A percentile compares a stretch with the other conserved stretches of the same genome.
Conservation (phyloP, 2,329 filamentous ascomycete species). For the Trichoderma oligosporum region DNA sequence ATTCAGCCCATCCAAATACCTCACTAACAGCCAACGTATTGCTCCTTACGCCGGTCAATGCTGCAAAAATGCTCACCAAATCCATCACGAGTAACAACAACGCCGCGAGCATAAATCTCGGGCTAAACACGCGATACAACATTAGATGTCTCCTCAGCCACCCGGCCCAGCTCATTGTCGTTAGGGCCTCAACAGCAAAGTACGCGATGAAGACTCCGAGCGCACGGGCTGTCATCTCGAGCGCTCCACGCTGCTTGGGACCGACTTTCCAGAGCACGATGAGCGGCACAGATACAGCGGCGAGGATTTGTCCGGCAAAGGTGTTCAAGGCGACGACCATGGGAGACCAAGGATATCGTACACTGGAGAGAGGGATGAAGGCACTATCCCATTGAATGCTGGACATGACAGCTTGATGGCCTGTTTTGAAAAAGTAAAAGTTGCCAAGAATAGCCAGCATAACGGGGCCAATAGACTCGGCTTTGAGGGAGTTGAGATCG, state of each 20-base stretch:
- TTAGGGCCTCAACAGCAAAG: constrained; percentile 76
- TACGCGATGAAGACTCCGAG: constrained; percentile 74
- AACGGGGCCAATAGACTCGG: constrained; percentile 74
- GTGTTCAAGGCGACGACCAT: constrained; percentile 79
- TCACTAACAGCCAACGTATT: constrained; percentile 77
- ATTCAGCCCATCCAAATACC: constrained; percentile 77
- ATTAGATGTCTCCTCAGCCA: constrained; percentile 88
- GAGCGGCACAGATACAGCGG: constrained; percentile 73
- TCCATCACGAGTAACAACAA: constrained; percentile 72
- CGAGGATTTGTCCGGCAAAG: constrained; percentile 83
- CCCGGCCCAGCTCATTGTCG: constrained; percentile 87
- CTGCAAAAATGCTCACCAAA: constrained; percentile 64
- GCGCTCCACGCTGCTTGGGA: constrained; percentile 64
- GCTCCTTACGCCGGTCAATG: constrained; percentile 69
- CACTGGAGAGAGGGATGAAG: constrained; percentile 79
- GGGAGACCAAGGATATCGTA: constrained; percentile 87
- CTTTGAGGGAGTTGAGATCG: constrained; percentile 57
- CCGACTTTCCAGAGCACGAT: constrained; percentile 85
- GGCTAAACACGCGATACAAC: constrained; percentile 91
- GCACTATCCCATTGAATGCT: constrained; percentile 95
- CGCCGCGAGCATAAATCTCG: constrained; percentile 81
- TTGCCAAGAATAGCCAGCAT: constrained; percentile 84
- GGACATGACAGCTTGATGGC: constrained; percentile 82
- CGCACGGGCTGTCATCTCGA: constrained; percentile 67
- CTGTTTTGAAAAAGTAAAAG: constrained; percentile 97